Percentiles rank a stretch among this genome's conserved stretches.
phyloP scores from a whole-genome alignment of 352 stramenopile genomes.

The Sclerospora graminicola region DNA sequence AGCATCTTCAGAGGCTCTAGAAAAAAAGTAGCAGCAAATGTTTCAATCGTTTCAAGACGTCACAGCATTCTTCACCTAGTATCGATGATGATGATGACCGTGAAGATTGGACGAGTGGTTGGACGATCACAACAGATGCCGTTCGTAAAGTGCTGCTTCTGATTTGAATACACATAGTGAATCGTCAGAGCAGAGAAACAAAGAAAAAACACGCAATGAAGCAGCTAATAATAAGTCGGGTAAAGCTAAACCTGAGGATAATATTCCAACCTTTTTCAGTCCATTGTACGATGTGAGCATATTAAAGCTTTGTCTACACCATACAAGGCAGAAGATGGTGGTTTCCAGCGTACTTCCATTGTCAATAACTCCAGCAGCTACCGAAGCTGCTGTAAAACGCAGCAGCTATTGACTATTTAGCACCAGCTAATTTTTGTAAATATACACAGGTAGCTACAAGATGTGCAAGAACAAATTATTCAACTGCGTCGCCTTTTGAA shows the following conservation, averaged over 20 bases:
- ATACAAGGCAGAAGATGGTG: constrained; percentile 4
- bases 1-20: not conserved
- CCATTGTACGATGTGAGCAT: constrained; percentile 2
- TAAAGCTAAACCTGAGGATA: not conserved
- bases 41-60: not conserved
- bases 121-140: constrained; percentile 16
- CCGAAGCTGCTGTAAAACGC: constrained; percentile 48
- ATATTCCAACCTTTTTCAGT: not conserved
- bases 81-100: constrained; percentile 7
- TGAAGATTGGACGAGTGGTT: constrained; percentile 10
- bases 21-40: constrained; percentile 1
- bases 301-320: not conserved
- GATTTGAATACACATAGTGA: constrained; percentile 6
- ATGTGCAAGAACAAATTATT: constrained; percentile 64
- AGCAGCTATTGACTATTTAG: constrained; percentile 56
- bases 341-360: constrained; percentile 2
- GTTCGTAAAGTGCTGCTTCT: constrained; percentile 1
- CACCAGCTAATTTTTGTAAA: constrained; percentile 74
- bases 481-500: constrained; percentile 38
- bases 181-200: not conserved
- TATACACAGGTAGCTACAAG: constrained; percentile 51
- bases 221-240: not conserved
- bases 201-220: constrained; percentile 2
- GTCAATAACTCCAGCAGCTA: constrained; percentile 10
- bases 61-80: not conserved